Base-by-base conservation (phyloP, 2,329 filamentous ascomycete genomes). In the Biscogniauxia sp. region DNA sequence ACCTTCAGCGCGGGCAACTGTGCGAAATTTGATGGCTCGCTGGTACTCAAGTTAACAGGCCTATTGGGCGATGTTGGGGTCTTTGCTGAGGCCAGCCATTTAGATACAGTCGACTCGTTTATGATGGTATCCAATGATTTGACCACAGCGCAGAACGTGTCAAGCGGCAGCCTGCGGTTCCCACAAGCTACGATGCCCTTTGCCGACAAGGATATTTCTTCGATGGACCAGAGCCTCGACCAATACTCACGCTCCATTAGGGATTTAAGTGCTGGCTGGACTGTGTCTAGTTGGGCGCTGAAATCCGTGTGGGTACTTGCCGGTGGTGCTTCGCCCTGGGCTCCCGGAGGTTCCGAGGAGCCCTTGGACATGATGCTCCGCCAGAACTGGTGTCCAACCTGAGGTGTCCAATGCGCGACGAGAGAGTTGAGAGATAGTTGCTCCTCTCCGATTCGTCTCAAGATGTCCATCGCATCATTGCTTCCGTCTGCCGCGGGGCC, bases 211-310 rank as follows among this genome's bases (percentile, higher is more conserved):
- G 63, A 61, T 1, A 69, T 56, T 55, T 68, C 67, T n/a, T 59
- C 57, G 4, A 69, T 54, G 0, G 63, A 65, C 67, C 66, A 69
- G 1, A 68, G 52, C 7, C 68, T 53, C 23, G 26, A 62, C 67
- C 67, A 69, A 25, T 69, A 69, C 5, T 53, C 51, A 28, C 65
- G 65, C n/a, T 62, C 58, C 61, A 69, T 61, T 7, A 69, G 56
- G 9, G 61, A 58, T 45, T 64, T 63, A 19, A 69, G 65, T 13
- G 66, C 58, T 25, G 59, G 56, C 2, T 64, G 61, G 2, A 68
- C 65, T 17, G 59, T 54, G 7, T 65, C 62, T 4, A 69, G 54
- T 23, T 64, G 62, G 20, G 58, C 51, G 9, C 65, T 61, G 13
- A 68, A 32, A 17, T 61, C 56, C 55, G 54, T 15, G 54, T 28